Evolutionary conservation across 2,329 filamentous ascomycete genomes (phyloP), one percentile per base, ranked within the genome.

Genomic region (Aspergillus tamarii): DNA sequence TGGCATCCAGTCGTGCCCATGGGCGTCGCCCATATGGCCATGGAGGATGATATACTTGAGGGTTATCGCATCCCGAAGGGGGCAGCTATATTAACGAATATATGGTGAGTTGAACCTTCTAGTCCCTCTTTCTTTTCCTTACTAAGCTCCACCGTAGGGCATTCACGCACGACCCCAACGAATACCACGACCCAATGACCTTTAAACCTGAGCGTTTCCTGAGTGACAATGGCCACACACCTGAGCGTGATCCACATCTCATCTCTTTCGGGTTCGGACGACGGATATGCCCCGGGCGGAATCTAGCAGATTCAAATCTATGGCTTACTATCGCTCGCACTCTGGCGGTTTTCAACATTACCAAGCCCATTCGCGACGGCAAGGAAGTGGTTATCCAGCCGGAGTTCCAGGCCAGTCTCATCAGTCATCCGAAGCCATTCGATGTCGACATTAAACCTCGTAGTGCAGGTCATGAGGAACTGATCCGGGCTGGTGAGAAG

Each of bases 131-230:
- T 11, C 8, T 16, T 41, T 30, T 14, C 0, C 21, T 36, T 43
- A n/a, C 48, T 8, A 39, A 60, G 1, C n/a, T 5, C 11, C 12
- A 1, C 36, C 75, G 23, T 10, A 81, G 73, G 78, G 79, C 57
- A 68, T 83, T 77, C 71, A 75, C 73, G 0, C 78, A 80, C 46
- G 77, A 82, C 56, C 73, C 76, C 11, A 50, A 64, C 0, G 64
- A 76, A 3, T 81, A 81, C 61, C 67, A 64, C 10, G 71, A 78
- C 2, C 76, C 79, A 0, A 73, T 76, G 67, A 60, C 39, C 0
- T 84, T 84, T 74, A 74, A 77, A 0, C 82, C 82, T 0, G 79
- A 82, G 26, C 76, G 82, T 2, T 82, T 79, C 62, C 63, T 83
- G 1, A 66, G 67, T 2, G 69, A 66, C 0, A 64, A 73, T 0